Base-by-base conservation (phyloP, 2,329 filamentous ascomycete species). In the Xylariaceae sp. region DNA sequence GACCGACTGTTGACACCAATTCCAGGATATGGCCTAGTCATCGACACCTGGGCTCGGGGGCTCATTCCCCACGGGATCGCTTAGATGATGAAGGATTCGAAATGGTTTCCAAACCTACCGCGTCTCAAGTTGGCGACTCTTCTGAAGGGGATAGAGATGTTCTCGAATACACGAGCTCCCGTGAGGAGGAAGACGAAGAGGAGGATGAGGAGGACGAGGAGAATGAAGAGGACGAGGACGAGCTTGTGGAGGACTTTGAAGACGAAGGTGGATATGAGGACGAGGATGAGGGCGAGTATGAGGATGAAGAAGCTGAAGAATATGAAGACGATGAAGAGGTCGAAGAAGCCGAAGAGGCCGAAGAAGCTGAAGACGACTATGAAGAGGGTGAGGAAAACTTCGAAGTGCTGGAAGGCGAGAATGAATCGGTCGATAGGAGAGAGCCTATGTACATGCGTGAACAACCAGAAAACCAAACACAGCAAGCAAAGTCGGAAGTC, bases 331-430 rank as follows among this genome's bases (percentile, higher is more conserved):
- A 49, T 0, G 53, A 56, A 6, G 48, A 45, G n/a, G 8, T 6
- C 5, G 41, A 42, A 5, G 36, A 21, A 10, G 18, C 10, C 8
- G 19, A 8, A 16, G 36, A n/a, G 26, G 13, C 13, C 3, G 9
- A 42, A 22, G 19, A 22, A n/a, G n/a, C n/a, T n/a, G n/a, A n/a
- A n/a, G n/a, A n/a, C 21, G 39, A 21, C 7, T 15, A 16, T 19
- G 40, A 18, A 19, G 59, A 61, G 10, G 61, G 48, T 30, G 34
- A 50, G 34, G 19, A 55, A n/a, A n/a, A n/a, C n/a, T n/a, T 22
- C 10, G 56, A 63, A 16, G 56, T 57, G 2, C 52, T 54, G 1
- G 56, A 57, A 7, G 54, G 60, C 2, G 53, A 61, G 61, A 9
- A 55, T 2, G 60, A 61, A 2, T 51, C 48, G 9, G 53, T 55